phyloP scores from a whole-genome alignment of 176 grass and related monocot species.

The Miscanthus lutarioriparius region DNA sequence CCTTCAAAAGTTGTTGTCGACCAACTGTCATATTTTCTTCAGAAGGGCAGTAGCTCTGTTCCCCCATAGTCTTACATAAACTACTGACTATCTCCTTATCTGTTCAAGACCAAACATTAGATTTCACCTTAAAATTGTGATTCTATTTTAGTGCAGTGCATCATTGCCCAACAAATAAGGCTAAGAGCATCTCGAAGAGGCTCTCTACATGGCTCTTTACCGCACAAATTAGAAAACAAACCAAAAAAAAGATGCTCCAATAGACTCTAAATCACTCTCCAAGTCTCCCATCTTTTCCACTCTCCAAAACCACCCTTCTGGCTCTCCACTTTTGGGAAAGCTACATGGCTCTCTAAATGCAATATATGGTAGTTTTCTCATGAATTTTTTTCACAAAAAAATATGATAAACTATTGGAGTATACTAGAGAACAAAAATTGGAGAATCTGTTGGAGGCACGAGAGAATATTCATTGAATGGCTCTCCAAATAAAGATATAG shows the following conservation, averaged over 20 bases:
- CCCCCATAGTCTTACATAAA: conserved; percentile 65
- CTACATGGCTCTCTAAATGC: not conserved
- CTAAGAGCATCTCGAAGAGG: not conserved
- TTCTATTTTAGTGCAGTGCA: not conserved
- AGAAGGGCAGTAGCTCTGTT: conserved; percentile 44
- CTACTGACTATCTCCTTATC: conserved; percentile 64
- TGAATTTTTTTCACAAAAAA: not conserved
- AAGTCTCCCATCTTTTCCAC: not conserved
- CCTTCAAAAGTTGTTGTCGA: conserved; percentile 70
- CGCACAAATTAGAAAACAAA: not conserved
- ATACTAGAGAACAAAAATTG: not conserved
- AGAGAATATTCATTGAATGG: not conserved
- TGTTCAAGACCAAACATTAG: conserved; percentile 45
- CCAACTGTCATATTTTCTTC: conserved; percentile 39
- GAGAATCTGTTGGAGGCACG: not conserved
- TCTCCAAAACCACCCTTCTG: not conserved
- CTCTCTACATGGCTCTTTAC: not conserved
- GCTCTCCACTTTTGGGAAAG: not conserved
- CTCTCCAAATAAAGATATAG: not conserved
- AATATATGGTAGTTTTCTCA: not conserved
- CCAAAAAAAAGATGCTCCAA: not conserved
- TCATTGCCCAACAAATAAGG: not conserved
- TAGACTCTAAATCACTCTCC: not conserved
- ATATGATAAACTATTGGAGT: not conserved
- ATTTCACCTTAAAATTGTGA: not conserved